Base-by-base conservation (phyloP, 176 grass and related monocot genomes). In the Hyparrhenia diplandra region DNA sequence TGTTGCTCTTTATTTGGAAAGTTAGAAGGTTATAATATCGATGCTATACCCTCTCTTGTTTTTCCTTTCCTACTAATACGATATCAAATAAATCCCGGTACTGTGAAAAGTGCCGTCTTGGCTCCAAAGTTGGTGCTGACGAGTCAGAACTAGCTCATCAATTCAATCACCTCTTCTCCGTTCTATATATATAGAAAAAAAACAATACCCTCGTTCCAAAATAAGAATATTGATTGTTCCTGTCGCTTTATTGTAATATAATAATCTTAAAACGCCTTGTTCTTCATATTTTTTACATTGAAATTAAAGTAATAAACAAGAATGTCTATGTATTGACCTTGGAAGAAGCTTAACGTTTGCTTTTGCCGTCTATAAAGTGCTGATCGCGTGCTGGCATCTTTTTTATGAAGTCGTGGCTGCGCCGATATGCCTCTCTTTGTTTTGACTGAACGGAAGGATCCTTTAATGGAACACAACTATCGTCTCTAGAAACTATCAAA, bases 381-480 rank as follows among this genome's bases (percentile, higher is more conserved):
- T n/a, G 88, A 78, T 82, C 67, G 73, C 69, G 69, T 71, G 69
- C 30, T 27, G 13, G 73, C 72, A 73, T 82, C 45, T 60, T n/a
- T n/a, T 16, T 57, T 58, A n/a, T 65, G 49, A 73, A 66, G 54
- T 46, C 29, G n/a, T 16, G 34, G 20, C 30, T 3, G 25, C 21
- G 29, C 28, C 20, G 41, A 10, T 52, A 75, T 47, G 5, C 43
- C 37, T n/a, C n/a, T n/a, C n/a, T 58, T 25, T 24, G 1, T 67
- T 59, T 43, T 89, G 77, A 78, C 10, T 82, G 83, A 85, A 82
- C 67, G 39, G 27, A 72, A 12, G 24, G 36, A 29, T 34, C 4
- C 18, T 40, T 51, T 8, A 68, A 20, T n/a, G n/a, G 8, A 13
- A 52, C 14, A 10, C 13, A 31, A 3, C 10, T 74, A 34, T 80